Evolutionary conservation across 768 basidiomycete genomes (phyloP).

Genomic region (Mrakia gelida): DNA sequence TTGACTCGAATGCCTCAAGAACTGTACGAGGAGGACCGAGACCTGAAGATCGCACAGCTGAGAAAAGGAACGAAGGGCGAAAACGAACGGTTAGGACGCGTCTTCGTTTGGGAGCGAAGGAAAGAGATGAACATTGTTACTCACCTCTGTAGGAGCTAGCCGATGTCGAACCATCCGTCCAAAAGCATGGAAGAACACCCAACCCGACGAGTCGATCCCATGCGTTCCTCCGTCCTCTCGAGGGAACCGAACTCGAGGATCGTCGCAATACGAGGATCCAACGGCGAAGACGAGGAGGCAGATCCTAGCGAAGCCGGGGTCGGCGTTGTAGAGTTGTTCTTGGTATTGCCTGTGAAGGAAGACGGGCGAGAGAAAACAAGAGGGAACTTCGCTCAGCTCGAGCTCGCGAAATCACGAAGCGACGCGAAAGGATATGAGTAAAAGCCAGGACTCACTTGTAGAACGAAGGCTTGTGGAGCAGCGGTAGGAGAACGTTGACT

Average conservation of each 20-base stretch:
- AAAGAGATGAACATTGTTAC: not conserved
- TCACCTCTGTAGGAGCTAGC: conserved; percentile 28
- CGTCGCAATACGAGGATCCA: conserved; percentile 17
- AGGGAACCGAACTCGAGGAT: conserved; percentile 28
- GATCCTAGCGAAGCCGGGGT: conserved; percentile 29
- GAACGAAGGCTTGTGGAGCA: conserved; percentile 31
- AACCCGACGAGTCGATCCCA: conserved; percentile 31
- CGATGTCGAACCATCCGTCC: conserved; percentile 31
- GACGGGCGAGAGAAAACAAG: not conserved
- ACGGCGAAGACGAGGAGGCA: conserved; percentile 32
- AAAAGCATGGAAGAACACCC: conserved; percentile 30
- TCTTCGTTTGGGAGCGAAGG: not conserved
- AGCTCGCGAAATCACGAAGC: not conserved
- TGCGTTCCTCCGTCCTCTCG: conserved; percentile 23
- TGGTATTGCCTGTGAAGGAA: conserved; percentile 18
- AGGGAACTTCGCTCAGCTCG: too few relatives aligned
- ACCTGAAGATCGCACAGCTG: conserved; percentile 32
- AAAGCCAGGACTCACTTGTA: conserved; percentile 13
- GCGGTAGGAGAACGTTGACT: conserved; percentile 21
- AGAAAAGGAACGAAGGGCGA: not conserved
- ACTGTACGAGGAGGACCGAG: conserved; percentile 30
- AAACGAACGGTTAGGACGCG: not conserved
- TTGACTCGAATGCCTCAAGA: conserved; percentile 23
- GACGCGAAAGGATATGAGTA: not conserved
- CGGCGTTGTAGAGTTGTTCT: conserved; percentile 28